phyloP scores from a whole-genome alignment of 2,329 filamentous ascomycete genomes.

The Trichoderma arundinaceum region DNA sequence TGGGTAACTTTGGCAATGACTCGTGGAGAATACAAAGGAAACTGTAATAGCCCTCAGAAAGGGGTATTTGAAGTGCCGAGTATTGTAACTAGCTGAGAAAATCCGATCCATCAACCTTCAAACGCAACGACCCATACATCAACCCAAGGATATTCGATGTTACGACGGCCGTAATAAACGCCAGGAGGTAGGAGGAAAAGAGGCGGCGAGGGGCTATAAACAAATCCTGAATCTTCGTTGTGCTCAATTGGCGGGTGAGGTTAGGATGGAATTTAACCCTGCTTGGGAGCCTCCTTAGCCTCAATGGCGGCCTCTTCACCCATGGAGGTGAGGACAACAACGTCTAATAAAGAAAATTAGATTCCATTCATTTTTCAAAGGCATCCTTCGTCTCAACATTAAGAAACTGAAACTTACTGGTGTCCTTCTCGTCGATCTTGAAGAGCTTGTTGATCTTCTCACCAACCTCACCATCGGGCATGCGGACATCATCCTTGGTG shows the following conservation, averaged over 20 bases:
- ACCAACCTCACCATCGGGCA: constrained; percentile 88
- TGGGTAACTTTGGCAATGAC: constrained; percentile 42
- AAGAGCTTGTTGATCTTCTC: constrained; percentile 85
- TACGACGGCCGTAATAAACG: constrained; percentile 45
- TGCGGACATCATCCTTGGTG: constrained; percentile 93
- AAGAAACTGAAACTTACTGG: constrained; percentile 68
- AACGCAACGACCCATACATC: constrained; percentile 50
- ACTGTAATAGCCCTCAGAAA: constrained; percentile 35
- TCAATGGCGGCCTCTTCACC: constrained; percentile 91
- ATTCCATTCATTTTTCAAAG: background rate
- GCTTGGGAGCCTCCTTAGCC: constrained; percentile 83
- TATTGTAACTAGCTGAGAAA: constrained; percentile 51
- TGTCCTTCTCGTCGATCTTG: constrained; percentile 84
- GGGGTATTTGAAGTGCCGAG: constrained; percentile 40
- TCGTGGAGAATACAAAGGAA: constrained; percentile 47
- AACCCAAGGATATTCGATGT: constrained; percentile 46
- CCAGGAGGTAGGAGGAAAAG: constrained; percentile 35
- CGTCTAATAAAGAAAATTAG: constrained; percentile 65
- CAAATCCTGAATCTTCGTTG: constrained; percentile 36
- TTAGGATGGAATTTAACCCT: constrained; percentile 28
- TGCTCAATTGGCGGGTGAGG: constrained; percentile 29
- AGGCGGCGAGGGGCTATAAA: constrained; percentile 39
- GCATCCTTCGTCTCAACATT: background rate
- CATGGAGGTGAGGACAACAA: constrained; percentile 94
- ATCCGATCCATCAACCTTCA: constrained; percentile 51